A percentile compares a stretch with the other conserved stretches of the same genome.
Conservation (phyloP, 352 stramenopile species). For the Pythium dissotocum region DNA sequence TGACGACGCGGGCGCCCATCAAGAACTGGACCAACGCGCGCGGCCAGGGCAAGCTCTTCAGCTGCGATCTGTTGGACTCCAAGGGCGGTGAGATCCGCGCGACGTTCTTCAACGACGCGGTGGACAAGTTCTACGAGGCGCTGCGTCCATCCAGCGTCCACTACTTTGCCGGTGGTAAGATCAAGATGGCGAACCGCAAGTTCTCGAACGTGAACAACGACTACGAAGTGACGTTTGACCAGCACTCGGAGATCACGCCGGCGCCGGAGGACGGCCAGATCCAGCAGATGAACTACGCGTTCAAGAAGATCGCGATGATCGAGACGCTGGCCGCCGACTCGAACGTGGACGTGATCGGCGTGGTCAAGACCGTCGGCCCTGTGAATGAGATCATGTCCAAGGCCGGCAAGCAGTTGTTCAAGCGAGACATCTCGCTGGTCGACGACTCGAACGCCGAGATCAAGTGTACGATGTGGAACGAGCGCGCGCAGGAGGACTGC, state of each 20-base stretch:
- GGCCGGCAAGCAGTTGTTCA: constrained; percentile 94
- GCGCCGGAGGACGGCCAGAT: constrained; percentile 90
- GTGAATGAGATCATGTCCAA: constrained; percentile 94
- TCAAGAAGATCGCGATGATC: constrained; percentile 94
- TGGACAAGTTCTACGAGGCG: constrained; percentile 96
- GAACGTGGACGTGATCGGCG: constrained; percentile 95
- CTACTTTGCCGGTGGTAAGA: constrained; percentile 93
- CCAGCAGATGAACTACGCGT: constrained; percentile 90
- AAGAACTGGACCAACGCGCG: constrained; percentile 96
- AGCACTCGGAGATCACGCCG: constrained; percentile 93
- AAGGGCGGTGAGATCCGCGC: constrained; percentile 95
- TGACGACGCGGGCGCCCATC: constrained; percentile 92
- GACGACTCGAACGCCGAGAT: constrained; percentile 97
- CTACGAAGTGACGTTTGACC: constrained; percentile 98
- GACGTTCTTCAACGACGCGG: constrained; percentile 99
- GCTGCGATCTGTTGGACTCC: constrained; percentile 94
- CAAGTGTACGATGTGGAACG: constrained; percentile 97
- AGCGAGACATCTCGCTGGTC: constrained; percentile 95
- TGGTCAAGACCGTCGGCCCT: constrained; percentile 94
- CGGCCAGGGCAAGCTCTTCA: constrained; percentile 96
- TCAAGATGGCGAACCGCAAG: constrained; percentile 98
- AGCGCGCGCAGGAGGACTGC: constrained; percentile 82
- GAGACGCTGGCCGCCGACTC: constrained; percentile 84
- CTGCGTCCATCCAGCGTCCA: constrained; percentile 91
- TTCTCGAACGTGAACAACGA: constrained; percentile 97